These are phyloP conservation scores for Cyberlindnera petersonii DNA, from an alignment of 805 yeast genomes.

Conservation along the genomic window DNA sequence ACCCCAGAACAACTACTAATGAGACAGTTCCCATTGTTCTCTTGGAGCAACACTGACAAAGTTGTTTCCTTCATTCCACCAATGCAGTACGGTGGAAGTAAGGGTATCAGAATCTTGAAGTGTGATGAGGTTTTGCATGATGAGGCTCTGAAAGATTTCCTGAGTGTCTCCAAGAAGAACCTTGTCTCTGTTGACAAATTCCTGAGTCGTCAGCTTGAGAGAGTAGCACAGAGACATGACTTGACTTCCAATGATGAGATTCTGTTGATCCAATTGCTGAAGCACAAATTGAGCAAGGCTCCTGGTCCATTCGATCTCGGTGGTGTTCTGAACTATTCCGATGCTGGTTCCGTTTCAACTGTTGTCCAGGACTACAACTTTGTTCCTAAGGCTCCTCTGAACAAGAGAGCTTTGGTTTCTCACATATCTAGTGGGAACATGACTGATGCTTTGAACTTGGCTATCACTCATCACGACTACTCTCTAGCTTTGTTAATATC, in stretches of 20 bases:
- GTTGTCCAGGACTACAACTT: constrained; percentile 4
- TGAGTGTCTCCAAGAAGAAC: constrained; percentile 30
- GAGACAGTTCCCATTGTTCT: constrained; percentile 73
- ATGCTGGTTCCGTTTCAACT: neutral
- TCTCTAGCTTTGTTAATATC: constrained; percentile 73
- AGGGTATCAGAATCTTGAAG: constrained; percentile 36
- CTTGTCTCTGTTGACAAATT: constrained; percentile 27
- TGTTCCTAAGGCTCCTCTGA: constrained; percentile 22
- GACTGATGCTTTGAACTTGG: constrained; percentile 58
- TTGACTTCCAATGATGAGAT: constrained; percentile 61
- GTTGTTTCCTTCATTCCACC: constrained; percentile 39
- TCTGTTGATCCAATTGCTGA: constrained; percentile 46
- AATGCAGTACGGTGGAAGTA: constrained; percentile 31
- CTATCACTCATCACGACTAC: constrained; percentile 67
- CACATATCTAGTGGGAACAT: constrained; percentile 63
- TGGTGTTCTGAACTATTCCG: constrained; percentile 20
- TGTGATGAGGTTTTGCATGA: constrained; percentile 33
- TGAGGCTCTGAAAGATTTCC: constrained; percentile 31
- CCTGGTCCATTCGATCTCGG: constrained; percentile 21
- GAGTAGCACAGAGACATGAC: constrained; percentile 5
- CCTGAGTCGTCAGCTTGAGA: constrained; percentile 21
- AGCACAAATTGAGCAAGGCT: constrained; percentile 20
- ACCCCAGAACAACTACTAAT: constrained; percentile 49
- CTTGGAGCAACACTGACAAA: constrained; percentile 52
- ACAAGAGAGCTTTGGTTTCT: constrained; percentile 44